A percentile compares a stretch with the other conserved stretches of the same genome.
phyloP scores from a whole-genome alignment of 352 stramenopile species.

The Elongisporangium prolatum region DNA sequence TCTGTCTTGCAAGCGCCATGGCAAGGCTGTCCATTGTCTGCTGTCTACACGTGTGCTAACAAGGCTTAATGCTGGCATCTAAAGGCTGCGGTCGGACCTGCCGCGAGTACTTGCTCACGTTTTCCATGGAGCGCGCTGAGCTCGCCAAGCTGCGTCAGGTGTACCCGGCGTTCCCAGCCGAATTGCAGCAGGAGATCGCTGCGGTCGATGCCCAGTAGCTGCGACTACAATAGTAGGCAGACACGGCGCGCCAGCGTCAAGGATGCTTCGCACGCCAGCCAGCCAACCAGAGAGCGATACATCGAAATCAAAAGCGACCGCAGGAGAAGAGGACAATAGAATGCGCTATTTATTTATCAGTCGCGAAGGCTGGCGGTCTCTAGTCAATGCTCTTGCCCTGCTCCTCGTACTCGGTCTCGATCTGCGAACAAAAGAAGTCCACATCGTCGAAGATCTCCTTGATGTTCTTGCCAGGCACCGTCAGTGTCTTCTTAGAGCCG shows the following conservation, averaged over 20 bases:
- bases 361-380: conserved; percentile 6
- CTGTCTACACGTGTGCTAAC: neutral
- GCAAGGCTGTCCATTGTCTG: neutral
- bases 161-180: conserved; percentile 35
- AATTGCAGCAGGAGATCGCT: conserved; percentile 47
- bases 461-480: conserved; percentile 70
- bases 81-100: conserved; percentile 53
- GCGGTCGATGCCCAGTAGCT: conserved; percentile 42
- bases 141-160: conserved; percentile 24
- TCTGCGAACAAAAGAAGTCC: conserved; percentile 82
- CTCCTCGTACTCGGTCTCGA: conserved; percentile 83
- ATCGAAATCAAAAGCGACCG: neutral
- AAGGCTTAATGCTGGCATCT: neutral
- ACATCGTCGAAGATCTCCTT: conserved; percentile 83
- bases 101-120: conserved; percentile 40
- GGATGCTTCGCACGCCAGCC: too few relatives aligned
- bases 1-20: neutral
- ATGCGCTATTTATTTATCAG: neutral
- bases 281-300: neutral
- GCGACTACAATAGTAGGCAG: conserved; percentile 3
- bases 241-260: too few relatives aligned
- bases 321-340: neutral
- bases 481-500: conserved; percentile 63
- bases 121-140: conserved; percentile 46
- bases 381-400: conserved; percentile 84